phyloP scores from a whole-genome alignment of 306 rosid species.

The Cercis canadensis region DNA sequence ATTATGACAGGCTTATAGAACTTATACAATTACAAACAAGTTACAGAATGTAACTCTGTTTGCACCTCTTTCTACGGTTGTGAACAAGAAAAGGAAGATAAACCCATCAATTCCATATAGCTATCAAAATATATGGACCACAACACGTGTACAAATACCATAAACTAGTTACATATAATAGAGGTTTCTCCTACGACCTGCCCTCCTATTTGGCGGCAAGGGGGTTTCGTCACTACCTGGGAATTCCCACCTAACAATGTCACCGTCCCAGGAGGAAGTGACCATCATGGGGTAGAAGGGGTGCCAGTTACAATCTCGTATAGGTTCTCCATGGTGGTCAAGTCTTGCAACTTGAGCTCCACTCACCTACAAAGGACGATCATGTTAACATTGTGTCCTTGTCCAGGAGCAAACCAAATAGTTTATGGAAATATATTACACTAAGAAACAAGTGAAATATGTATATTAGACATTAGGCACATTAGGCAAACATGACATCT shows the following conservation, averaged over 20 bases:
- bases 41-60: constrained; percentile 21
- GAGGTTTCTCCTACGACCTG: constrained; percentile 36
- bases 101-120: constrained; percentile 5
- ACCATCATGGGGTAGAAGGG: constrained; percentile 55
- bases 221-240: constrained; percentile 44
- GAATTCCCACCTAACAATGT: constrained; percentile 62
- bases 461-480: no score
- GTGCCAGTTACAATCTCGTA: constrained; percentile 68
- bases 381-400: not conserved
- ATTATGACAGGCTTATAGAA: constrained; percentile 4
- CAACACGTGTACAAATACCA: constrained; percentile 26
- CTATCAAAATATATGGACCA: constrained; percentile 24
- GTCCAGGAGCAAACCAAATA: not conserved
- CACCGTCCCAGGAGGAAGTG: constrained; percentile 64
- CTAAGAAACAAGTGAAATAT: no score
- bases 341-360: constrained; percentile 65
- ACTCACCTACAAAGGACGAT: constrained; percentile 44
- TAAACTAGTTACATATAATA: constrained; percentile 18
- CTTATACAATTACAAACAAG: constrained; percentile 13
- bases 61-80: constrained; percentile 13
- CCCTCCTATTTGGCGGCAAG: constrained; percentile 31
- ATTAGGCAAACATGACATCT: no score
- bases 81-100: not conserved
- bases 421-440: not conserved
- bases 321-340: constrained; percentile 54